Conservation (phyloP, 2,329 filamentous ascomycete species). For the Aureobasidium sp. region DNA sequence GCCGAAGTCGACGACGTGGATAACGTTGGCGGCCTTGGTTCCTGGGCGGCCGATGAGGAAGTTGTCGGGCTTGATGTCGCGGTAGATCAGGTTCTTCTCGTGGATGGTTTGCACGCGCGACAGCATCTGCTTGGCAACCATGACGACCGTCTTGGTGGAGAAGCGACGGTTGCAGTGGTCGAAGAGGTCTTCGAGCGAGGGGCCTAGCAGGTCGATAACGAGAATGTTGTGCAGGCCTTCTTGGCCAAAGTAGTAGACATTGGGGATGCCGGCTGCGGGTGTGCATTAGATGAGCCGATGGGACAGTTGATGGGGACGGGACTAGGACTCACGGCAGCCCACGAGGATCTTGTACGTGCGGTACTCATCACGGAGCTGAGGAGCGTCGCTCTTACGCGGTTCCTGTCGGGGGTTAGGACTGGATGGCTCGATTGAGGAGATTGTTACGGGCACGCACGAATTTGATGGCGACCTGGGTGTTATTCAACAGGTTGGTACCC, state of each 20-base stretch:
- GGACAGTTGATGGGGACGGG: not conserved
- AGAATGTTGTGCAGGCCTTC: slow-evolving; percentile 98
- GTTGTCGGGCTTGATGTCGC: slow-evolving; percentile 99
- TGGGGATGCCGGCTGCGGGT: slow-evolving; percentile 82
- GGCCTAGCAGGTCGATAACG: slow-evolving; percentile 91
- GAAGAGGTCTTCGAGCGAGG: slow-evolving; percentile 92
- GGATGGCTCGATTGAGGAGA: not conserved
- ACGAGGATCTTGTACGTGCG: slow-evolving; percentile 99
- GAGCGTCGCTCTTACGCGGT: slow-evolving; percentile 96
- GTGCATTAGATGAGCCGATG: not conserved
- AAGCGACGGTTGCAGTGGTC: slow-evolving; percentile 95
- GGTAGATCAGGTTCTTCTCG: slow-evolving; percentile 98
- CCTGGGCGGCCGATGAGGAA: slow-evolving; percentile 90
- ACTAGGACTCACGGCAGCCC: slow-evolving; percentile 76
- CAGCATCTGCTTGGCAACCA: slow-evolving; percentile 99
- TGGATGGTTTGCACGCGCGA: slow-evolving; percentile 91
- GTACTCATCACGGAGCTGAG: slow-evolving; percentile 95
- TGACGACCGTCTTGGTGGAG: slow-evolving; percentile 93
- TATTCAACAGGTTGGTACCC: slow-evolving; percentile 96
- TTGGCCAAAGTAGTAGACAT: slow-evolving; percentile 99
- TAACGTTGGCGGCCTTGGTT: slow-evolving; percentile 93
- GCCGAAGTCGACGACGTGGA: slow-evolving; percentile 97
- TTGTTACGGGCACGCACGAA: slow-evolving; percentile 58
- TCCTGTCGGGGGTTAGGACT: slow-evolving; percentile 49
- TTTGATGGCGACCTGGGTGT: slow-evolving; percentile 98